These are phyloP conservation scores for Fragosphaeria purpurea DNA, from an alignment of 2,329 filamentous ascomycete genomes.

Conservation along the genomic window DNA sequence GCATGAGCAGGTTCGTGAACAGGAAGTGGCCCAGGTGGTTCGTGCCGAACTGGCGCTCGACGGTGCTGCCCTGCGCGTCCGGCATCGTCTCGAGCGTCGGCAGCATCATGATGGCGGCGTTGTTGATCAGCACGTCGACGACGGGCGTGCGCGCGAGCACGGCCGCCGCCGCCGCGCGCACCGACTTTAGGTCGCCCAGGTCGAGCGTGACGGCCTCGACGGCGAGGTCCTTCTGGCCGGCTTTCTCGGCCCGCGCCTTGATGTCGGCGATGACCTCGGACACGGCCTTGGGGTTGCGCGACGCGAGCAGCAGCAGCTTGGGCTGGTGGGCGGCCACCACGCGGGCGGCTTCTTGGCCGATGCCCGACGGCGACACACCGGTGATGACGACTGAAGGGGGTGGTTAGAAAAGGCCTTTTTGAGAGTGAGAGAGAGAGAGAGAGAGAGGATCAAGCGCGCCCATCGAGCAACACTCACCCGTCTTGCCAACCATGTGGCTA, in stretches of 20 bases:
- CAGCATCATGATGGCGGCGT: conserved; percentile 28
- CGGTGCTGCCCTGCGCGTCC: conserved; percentile 10
- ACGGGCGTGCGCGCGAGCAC: conserved; percentile 21
- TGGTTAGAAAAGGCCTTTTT: no score
- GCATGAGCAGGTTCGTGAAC: conserved; percentile 36
- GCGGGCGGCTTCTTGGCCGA: conserved; percentile 9
- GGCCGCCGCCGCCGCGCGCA: conserved; percentile 25
- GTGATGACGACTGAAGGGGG: conserved; percentile 11
- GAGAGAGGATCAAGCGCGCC: no score
- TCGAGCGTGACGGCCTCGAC: conserved; percentile 25
- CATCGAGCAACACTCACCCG: neutral
- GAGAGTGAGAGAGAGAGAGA: no score
- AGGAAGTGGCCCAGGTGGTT: conserved; percentile 42
- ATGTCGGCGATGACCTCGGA: conserved; percentile 6
- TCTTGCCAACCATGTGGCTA: conserved; percentile 9
- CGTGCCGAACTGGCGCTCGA: conserved; percentile 34
- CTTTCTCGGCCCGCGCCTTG: neutral
- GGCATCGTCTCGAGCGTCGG: conserved; percentile 21
- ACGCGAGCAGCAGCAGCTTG: conserved; percentile 11
- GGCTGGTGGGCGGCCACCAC: conserved; percentile 9
- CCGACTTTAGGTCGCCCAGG: conserved; percentile 25
- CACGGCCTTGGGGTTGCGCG: conserved; percentile 5
- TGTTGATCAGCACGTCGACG: conserved; percentile 31
- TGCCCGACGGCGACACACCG: conserved; percentile 8
- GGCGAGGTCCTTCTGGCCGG: conserved; percentile 16